Evolutionary conservation across 106 monocot genomes (phyloP), one percentile per base, ranked within the genome.

Genomic region (Narthecium ossifragum): DNA sequence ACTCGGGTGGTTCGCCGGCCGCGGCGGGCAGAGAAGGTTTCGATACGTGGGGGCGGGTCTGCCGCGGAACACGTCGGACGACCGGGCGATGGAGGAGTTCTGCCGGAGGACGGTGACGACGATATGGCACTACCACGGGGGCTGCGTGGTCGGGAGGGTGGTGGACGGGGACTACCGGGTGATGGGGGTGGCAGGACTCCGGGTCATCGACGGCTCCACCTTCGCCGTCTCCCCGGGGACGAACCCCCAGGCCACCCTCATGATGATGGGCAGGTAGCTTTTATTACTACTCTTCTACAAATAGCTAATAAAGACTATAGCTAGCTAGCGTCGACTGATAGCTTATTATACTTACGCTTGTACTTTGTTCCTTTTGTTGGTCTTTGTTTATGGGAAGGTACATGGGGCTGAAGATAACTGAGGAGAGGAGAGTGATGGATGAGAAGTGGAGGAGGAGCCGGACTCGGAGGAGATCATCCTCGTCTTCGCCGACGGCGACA

Each of bases 61-160:
- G 34, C 90, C 83, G 1, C 40, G 15, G 13, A 75, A 90, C 70
- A 56, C 55, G 29, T 66, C 77, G n/a, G 77, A 82, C 46, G 59
- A 78, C 20, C 61, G 31, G 5, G 75, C 69, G 6, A 28, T 90
- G 76, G 84, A 43, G 24, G 75, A 81, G 46, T 90, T 81, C 78
- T 96, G 96, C 65, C 60, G 75, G 68, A 55, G 60, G 68, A 86
- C 78, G 1, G 81, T 84, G 36, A 53, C 78, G 6, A 96, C 96
- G 7, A 55, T 96, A 8, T 90, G 96, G 86, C 96, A 96, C 39
- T 96, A 86, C 71, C 96, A 96, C 30, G 86, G 86, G 0, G 90
- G 96, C 1, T 90, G 96, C 66, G 62, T 85, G 10, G 75, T 70
- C 0, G 83, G 96, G 34, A 86, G 63, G 67, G 96, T 86, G 69